Evolutionary conservation across 2,329 filamentous ascomycete genomes (phyloP).

Genomic region (Fusarium goolgardi): DNA sequence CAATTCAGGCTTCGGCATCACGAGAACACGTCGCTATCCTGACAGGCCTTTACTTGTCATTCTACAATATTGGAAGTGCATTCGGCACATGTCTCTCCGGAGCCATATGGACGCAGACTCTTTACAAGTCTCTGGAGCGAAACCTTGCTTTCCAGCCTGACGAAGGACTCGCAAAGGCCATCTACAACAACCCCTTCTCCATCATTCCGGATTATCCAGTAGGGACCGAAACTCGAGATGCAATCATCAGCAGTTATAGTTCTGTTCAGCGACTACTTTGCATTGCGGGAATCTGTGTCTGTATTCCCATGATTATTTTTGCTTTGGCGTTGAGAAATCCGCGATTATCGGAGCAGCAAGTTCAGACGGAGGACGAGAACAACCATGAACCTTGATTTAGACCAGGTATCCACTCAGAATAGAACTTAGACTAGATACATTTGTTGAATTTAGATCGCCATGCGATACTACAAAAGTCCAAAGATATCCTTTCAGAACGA

Average conservation of each 20-base stretch:
- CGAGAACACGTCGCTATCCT: constrained; percentile 55
- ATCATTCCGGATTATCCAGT: constrained; percentile 52
- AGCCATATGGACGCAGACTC: constrained; percentile 57
- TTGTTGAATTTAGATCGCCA: neutral
- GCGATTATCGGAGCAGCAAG: constrained; percentile 54
- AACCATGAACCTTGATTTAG: neutral
- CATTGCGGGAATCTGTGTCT: constrained; percentile 59
- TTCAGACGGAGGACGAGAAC: constrained; percentile 40
- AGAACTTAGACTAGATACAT: neutral
- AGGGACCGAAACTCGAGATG: constrained; percentile 57
- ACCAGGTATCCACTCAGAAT: fast-evolving
- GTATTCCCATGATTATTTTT: constrained; percentile 60
- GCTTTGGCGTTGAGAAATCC: constrained; percentile 59
- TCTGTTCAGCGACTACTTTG: constrained; percentile 59
- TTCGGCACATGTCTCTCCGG: constrained; percentile 56
- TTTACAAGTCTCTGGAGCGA: constrained; percentile 49
- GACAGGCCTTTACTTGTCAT: constrained; percentile 55
- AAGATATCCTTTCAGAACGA: fast-evolving
- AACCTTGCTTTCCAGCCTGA: constrained; percentile 53
- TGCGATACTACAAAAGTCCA: fast-evolving
- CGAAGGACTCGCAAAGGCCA: constrained; percentile 49
- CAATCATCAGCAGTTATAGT: constrained; percentile 59
- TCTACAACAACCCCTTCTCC: constrained; percentile 55
- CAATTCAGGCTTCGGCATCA: constrained; percentile 54
- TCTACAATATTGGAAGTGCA: constrained; percentile 57